Conservation (phyloP, 2,329 filamentous ascomycete genomes). For the Orbilia ellipsospora region DNA sequence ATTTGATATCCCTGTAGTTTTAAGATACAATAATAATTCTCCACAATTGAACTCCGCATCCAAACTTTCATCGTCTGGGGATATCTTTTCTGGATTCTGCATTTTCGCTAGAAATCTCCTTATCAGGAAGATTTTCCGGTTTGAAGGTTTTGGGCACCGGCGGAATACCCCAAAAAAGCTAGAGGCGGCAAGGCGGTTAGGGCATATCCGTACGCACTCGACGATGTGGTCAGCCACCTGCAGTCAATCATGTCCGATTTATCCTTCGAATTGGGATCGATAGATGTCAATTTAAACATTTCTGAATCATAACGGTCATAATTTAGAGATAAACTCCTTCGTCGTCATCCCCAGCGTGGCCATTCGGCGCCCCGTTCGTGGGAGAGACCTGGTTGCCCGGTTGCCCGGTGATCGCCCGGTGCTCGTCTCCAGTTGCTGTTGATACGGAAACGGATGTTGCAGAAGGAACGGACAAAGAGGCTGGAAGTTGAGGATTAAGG, state of each 20-base stretch:
- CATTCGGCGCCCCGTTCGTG: conserved; percentile 21
- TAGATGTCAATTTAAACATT: background rate
- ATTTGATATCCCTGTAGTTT: conserved; percentile 43
- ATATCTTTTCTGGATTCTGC: background rate
- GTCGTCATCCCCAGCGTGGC: conserved; percentile 34
- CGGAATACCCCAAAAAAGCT: background rate
- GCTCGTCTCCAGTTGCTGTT: conserved; percentile 1
- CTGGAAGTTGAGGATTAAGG: background rate
- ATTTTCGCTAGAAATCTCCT: background rate
- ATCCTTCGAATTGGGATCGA: background rate
- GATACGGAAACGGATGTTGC: background rate
- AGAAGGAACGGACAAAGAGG: background rate
- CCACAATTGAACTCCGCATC: conserved; percentile 28
- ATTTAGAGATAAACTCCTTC: conserved; percentile 47
- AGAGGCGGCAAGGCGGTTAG: background rate
- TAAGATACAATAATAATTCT: conserved; percentile 53
- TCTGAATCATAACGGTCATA: background rate
- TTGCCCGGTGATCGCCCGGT: conserved; percentile 10
- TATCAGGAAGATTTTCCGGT: background rate
- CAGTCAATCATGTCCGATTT: conserved; percentile 16
- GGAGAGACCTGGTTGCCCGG: conserved; percentile 3
- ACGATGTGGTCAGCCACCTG: conserved; percentile 33
- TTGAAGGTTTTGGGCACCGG: background rate
- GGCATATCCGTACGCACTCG: background rate
- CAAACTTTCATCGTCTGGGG: background rate